Percentiles rank a stretch among this genome's conserved stretches.
These are phyloP conservation scores for Leccinum pallidistipes DNA, from an alignment of 1,284 basidiomycete species.

Conservation along the genomic window DNA sequence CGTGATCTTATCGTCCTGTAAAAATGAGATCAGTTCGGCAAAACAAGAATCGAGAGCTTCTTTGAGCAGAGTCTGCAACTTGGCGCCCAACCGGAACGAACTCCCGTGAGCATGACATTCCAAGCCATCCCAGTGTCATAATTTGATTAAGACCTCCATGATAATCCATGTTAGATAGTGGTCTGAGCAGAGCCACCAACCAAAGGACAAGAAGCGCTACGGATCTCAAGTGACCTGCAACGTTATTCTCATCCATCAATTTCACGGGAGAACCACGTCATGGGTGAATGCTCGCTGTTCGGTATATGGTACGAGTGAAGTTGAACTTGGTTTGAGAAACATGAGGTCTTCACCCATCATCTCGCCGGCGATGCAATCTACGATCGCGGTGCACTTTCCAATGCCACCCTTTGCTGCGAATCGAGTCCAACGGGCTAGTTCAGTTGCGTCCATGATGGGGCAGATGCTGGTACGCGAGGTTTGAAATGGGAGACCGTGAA, in stretches of 20 bases:
- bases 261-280: neutral
- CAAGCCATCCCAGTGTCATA: neutral
- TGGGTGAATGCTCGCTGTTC: neutral
- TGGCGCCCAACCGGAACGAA: neutral
- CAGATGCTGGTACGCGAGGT: neutral
- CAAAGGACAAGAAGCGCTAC: neutral
- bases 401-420: too few relatives aligned
- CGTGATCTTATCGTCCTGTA: conserved; percentile 75
- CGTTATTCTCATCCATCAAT: neutral
- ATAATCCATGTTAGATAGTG: neutral
- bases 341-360: conserved; percentile 74
- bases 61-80: neutral
- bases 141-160: neutral
- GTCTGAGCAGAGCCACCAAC: neutral
- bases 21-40: conserved; percentile 15
- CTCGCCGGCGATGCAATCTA: conserved; percentile 77
- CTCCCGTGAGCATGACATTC: neutral
- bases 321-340: conserved; percentile 70
- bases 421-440: conserved; percentile 71
- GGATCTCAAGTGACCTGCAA: neutral
- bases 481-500: conserved; percentile 23
- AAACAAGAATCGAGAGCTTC: neutral
- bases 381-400: conserved; percentile 42
- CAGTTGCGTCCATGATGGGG: conserved; percentile 60
- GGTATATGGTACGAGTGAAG: neutral